Base-by-base conservation (phyloP, 2,329 filamentous ascomycete genomes). In the Fusarium luffae region DNA sequence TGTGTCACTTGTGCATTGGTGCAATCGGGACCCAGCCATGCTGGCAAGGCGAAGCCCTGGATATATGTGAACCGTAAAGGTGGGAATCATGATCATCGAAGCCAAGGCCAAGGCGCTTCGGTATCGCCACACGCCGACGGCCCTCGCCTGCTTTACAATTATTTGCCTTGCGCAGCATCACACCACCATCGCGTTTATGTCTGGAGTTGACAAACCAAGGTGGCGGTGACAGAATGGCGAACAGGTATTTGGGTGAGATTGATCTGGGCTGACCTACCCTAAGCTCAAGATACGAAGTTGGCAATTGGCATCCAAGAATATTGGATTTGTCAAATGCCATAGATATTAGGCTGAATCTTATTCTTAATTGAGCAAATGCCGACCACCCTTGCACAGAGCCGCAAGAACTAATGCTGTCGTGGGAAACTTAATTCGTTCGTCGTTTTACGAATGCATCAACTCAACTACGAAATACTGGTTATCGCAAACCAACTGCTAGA, bases 251-350 rank as follows among this genome's bases (percentile, higher is more conserved):
- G 2, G 5, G 18, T 14, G 4, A 5, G n/a, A 8, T 7, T 10
- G 13, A 11, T n/a, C 9, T n/a, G 2, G 27, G 23, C 1, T 10
- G 16, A 12, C 32, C 42, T 32, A 41, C 32, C 54, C 42, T 32
- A 41, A 16, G 8, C 2, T 27, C 13, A 4, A 0, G 2, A 3
- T 3, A 3, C 2, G 19, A 52, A 14, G 13, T 7, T 10, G n/a
- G 7, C 14, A 19, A 14, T 19, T 16, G 7, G 19, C 37, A 21
- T 28, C 11, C 10, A 21, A n/a, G 18, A 19, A 27, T 13, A 4
- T 5, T 19, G 32, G 4, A 12, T 16, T 27, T 19, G 3, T 3
- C 2, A 6, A 42, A 18, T 51, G n/a, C 32, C 25, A 21, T 21
- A 3, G 3, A 27, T 14, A 52, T 41, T 52, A 42, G 49, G 18